Evolutionary conservation across 192 early-diverging fungal genomes (phyloP), one percentile per base, ranked within the genome.

Genomic region (Chytriomyces hyalinus): DNA sequence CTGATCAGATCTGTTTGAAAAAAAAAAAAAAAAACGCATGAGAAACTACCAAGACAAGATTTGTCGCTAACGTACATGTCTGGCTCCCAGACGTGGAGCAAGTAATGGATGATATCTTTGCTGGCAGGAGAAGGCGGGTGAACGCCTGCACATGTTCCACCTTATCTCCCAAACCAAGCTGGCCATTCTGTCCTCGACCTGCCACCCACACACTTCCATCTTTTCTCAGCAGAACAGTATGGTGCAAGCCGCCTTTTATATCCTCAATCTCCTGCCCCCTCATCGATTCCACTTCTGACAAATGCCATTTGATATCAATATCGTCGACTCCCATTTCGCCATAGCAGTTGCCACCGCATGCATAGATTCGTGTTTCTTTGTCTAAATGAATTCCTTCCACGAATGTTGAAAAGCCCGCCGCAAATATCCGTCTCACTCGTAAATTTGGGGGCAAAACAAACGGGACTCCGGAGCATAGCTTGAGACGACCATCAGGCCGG

Each of bases 321-420:
- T 69, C 17, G 26, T 74, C 79, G 2, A 80, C 3, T 1, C 79
- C 79, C 10, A 80, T 45, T 70, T 80, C 79, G 5, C 79, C 79
- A 22, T 46, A 80, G 6, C 49, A 6, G 48, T 80, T 80, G 36
- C 68, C 75, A 11, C 79, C 79, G 13, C 75, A 78, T 22, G 66
- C 75, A 70, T 70, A 71, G 2, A 80, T 44, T 17, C 65, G 2
- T 9, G 13, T 36, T 3, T 36, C n/a, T n/a, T 49, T n/a, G 5
- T 20, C 49, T 57, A 3, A 57, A 57, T 13, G 8, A 15, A 1
- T 36, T 6, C 73, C 73, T 8, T 61, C 8, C 13, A 75, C 49
- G 28, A 75, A 75, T 9, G 73, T 65, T 0, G 73, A 75, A 66
- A 75, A 75, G 6, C 73, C 73, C 13, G 26, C 46, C 0, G 73